A percentile compares a stretch with the other conserved stretches of the same genome.
Conservation (phyloP, 129 eudicot genomes). For the Sambucus nigra region DNA sequence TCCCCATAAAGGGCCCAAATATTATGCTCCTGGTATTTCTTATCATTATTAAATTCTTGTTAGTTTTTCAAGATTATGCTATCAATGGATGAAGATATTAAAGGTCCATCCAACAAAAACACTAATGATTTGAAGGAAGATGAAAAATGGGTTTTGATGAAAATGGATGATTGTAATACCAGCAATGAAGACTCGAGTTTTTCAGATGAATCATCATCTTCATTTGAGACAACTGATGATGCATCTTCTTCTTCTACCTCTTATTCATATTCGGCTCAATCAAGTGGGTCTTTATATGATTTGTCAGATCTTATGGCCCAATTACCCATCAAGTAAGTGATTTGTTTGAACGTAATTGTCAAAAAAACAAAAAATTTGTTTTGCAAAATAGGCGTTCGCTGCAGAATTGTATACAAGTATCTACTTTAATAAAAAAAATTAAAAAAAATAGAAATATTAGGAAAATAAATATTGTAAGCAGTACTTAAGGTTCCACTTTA, state of each 20-base stretch:
- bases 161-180: conserved; percentile 8
- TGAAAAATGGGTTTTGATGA: conserved; percentile 1
- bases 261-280: conserved; percentile 20
- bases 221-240: conserved; percentile 44
- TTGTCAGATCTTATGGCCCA: conserved; percentile 63
- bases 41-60: background rate
- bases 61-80: background rate
- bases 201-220: conserved; percentile 32
- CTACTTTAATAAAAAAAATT: too few species aligned
- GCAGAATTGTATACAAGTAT: too few species aligned
- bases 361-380: too few species aligned
- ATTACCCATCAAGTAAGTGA: conserved; percentile 82
- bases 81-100: conserved; percentile 16
- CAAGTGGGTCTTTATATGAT: conserved; percentile 48
- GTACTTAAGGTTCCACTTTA: too few species aligned
- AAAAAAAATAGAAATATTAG: too few species aligned
- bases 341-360: too few species aligned
- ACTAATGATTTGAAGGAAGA: conserved; percentile 9
- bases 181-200: conserved; percentile 23
- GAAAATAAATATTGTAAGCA: too few species aligned
- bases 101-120: conserved; percentile 8
- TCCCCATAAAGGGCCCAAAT: conserved; percentile 10
- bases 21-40: background rate
- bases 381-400: too few species aligned
- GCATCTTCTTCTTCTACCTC: conserved; percentile 58